A percentile compares a stretch with the other conserved stretches of the same genome.
Conservation (phyloP, 1,139 yeast species). For the Diutina rugosa region DNA sequence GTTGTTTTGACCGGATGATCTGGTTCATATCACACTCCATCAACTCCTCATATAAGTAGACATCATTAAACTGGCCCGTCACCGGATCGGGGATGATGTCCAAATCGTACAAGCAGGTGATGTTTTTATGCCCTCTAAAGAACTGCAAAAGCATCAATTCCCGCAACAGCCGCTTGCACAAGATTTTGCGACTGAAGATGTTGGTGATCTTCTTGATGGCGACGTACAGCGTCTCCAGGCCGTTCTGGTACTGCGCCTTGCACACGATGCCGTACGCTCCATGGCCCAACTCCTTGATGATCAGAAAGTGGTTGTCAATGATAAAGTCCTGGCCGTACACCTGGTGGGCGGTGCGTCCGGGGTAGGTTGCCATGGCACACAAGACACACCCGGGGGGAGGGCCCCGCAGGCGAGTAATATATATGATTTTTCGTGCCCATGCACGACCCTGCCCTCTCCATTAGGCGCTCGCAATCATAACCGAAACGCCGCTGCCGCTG, state of each 20-base stretch:
- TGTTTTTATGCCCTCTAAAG: constrained; percentile 86
- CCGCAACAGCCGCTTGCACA: constrained; percentile 81
- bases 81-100: constrained; percentile 74
- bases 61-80: constrained; percentile 69
- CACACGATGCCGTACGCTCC: constrained; percentile 97
- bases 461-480: neutral
- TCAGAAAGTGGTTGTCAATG: constrained; percentile 72
- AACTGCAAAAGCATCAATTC: constrained; percentile 82
- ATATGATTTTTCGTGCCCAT: neutral
- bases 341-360: constrained; percentile 30
- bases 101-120: constrained; percentile 76
- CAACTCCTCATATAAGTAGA: constrained; percentile 83
- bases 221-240: constrained; percentile 40
- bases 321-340: constrained; percentile 86
- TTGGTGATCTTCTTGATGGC: constrained; percentile 94
- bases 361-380: neutral
- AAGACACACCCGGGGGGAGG: neutral
- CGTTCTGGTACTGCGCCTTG: constrained; percentile 79
- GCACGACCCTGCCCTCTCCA: neutral
- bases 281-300: constrained; percentile 86
- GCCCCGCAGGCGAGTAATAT: neutral
- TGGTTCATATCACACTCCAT: constrained; percentile 99
- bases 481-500: neutral
- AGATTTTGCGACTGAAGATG: constrained; percentile 75
- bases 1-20: constrained; percentile 86